Percentiles rank a stretch among this genome's conserved stretches.
Conservation (phyloP, 2,329 filamentous ascomycete species). For the Kalmusia sp. region DNA sequence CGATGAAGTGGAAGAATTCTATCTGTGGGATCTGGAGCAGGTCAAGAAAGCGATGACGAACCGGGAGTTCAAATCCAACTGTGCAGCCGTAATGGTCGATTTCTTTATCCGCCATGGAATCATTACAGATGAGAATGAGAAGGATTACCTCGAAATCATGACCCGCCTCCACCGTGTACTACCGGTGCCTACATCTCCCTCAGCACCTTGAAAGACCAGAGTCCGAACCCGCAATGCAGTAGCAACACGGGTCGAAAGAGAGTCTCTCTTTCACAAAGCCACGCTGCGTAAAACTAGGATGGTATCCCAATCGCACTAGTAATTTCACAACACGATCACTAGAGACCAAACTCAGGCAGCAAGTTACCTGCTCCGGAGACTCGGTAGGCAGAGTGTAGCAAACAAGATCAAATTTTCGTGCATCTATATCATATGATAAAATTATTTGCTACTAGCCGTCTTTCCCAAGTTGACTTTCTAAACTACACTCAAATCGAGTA, state of each 20-base stretch:
- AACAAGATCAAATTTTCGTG: too few relatives aligned
- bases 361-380: too few relatives aligned
- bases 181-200: slow-evolving; percentile 66
- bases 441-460: background rate
- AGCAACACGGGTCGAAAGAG: too few relatives aligned
- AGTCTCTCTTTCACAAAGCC: too few relatives aligned
- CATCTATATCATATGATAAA: too few relatives aligned
- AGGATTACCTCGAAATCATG: slow-evolving; percentile 75
- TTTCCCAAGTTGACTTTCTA: too few relatives aligned
- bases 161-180: slow-evolving; percentile 75
- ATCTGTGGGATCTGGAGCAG: slow-evolving; percentile 75
- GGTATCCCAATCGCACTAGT: too few relatives aligned
- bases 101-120: slow-evolving; percentile 88
- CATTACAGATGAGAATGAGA: slow-evolving; percentile 77
- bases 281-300: too few relatives aligned
- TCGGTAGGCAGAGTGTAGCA: too few relatives aligned
- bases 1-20: slow-evolving; percentile 84
- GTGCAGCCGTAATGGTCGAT: slow-evolving; percentile 79
- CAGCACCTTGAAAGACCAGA: background rate
- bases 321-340: too few relatives aligned
- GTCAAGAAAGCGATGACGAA: slow-evolving; percentile 70
- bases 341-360: too few relatives aligned
- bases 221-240: too few relatives aligned
- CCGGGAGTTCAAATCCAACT: slow-evolving; percentile 89
- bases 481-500: slow-evolving; percentile 2